Evolutionary conservation across 1,284 basidiomycete genomes (phyloP), one percentile per base, ranked within the genome.

Genomic region (Heliocybe sulcata): DNA sequence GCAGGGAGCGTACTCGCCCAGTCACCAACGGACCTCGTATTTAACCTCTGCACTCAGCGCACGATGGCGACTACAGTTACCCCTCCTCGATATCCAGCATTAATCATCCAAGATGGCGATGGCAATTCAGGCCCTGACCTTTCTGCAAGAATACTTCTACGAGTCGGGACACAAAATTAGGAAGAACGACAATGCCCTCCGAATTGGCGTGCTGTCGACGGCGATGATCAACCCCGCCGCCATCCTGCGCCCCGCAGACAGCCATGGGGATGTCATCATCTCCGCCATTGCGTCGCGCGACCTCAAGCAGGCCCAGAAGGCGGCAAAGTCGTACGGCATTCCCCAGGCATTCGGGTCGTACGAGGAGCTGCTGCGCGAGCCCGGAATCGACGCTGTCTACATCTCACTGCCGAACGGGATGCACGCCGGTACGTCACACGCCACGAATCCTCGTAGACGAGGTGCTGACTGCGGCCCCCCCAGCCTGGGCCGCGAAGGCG

Each of bases 191-290:
- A 49, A 9, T 49, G 47, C 66, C 2, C 55, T 70, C 25, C 56
- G 66, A 3, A 62, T 68, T 48, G 68, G 69, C 45, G 64, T 70
- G 23, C 55, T 71, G 2, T 67, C 67, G 3, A 67, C 65, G 1
- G 65, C 69, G n/a, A 61, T 55, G 45, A 69, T 71, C 42, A 68
- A 67, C 0, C 67, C 69, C 0, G 25, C 31, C 10, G 67, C 65
- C 6, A 52, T 70, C 27, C 65, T 71, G 54, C 50, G 29, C 2
- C 63, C 69, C 1, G 63, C 64, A 31, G 57, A 55, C 16, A 62
- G 59, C 1, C 67, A 69, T 52, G 59, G 67, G 0, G 68, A 62
- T 25, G 55, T 66, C 19, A 59, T 63, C 22, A 55, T 71, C 29
- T 51, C 56, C 4, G 68, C 58, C 9, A 60, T 71, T 8, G 69